Percentiles rank a stretch among this genome's conserved stretches.
Evolutionary conservation across 169 alveolate genomes (phyloP).

Genomic region (Perkinsus chesapeaki): DNA sequence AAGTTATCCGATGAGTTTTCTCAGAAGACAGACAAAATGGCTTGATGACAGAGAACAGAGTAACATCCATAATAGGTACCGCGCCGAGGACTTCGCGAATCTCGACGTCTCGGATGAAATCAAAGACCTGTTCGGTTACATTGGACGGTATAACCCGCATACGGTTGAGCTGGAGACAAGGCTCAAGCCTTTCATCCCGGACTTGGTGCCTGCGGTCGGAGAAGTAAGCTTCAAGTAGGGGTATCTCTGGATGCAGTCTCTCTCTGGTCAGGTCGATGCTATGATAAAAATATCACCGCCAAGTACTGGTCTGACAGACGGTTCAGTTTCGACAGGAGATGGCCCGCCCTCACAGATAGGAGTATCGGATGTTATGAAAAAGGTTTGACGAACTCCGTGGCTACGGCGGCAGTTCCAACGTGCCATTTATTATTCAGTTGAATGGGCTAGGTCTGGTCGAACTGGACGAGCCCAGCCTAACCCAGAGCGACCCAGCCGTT

Average conservation of each 20-base stretch:
- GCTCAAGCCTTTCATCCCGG: slow-evolving; percentile 66
- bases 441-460: slow-evolving; percentile 65
- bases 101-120: slow-evolving; percentile 49
- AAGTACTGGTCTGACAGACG: background rate
- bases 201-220: slow-evolving; percentile 68
- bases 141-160: slow-evolving; percentile 52
- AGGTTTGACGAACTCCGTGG: background rate
- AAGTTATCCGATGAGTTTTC: background rate
- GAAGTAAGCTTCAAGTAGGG: background rate
- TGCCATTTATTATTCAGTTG: background rate
- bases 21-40: no score
- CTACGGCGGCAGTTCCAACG: background rate
- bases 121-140: slow-evolving; percentile 56
- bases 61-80: slow-evolving; percentile 22
- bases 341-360: background rate
- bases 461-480: slow-evolving; percentile 65
- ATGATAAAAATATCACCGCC: background rate
- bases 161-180: slow-evolving; percentile 59
- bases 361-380: background rate
- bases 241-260: background rate
- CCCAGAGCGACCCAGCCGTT: slow-evolving; percentile 58
- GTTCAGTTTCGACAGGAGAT: background rate
- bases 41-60: background rate
- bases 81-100: slow-evolving; percentile 58
- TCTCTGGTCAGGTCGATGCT: background rate